Base-by-base conservation (phyloP, 2,329 filamentous ascomycete species). In the Fusarium sp. region DNA sequence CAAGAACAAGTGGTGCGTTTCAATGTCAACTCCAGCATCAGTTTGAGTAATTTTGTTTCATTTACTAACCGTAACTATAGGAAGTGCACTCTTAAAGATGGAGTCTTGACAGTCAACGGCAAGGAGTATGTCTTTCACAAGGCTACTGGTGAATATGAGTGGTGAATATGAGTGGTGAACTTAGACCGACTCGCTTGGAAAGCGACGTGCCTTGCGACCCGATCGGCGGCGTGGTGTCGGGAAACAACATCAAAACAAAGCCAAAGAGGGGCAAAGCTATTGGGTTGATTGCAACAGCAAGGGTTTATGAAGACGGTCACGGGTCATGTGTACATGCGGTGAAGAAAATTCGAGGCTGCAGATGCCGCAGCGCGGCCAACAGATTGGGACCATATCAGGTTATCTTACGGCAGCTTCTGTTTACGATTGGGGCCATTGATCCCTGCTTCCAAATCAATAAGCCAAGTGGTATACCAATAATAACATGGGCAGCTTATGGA, bases 61-160 rank as follows among this genome's bases (percentile, higher is more conserved):
- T 56, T 73, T 63, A 67, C 60, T 69, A 49, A 75, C 63, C 40
- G 23, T 40, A 23, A 33, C 25, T 60, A 49, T 57, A 92, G 93
- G 93, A 99, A 99, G 93, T 99, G 96, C 84, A 95, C 94, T 2
- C 90, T 99, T 73, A 98, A 98, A 86, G 96, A 99, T 79, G 96
- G 96, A 25, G 94, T 99, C 23, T 88, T 99, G 75, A 97, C 94
- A 49, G 94, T 97, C 42, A 95, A 96, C 75, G 94, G 94, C 76
- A 97, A 94, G 84, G 96, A 99, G 83, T 97, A 97, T 80, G 93
- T 99, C 74, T 99, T 99, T 85, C 95, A 97, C 87, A 98, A 98
- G 85, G 96, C 95, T 30, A 95, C 93, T 50, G 96, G 96, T 79
- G 96, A 98, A 84, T 98, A 98, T 77, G 96, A 99, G 83, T 99